Base-by-base conservation (phyloP, 1,284 basidiomycete species). In the Cerioporus squamosus region DNA sequence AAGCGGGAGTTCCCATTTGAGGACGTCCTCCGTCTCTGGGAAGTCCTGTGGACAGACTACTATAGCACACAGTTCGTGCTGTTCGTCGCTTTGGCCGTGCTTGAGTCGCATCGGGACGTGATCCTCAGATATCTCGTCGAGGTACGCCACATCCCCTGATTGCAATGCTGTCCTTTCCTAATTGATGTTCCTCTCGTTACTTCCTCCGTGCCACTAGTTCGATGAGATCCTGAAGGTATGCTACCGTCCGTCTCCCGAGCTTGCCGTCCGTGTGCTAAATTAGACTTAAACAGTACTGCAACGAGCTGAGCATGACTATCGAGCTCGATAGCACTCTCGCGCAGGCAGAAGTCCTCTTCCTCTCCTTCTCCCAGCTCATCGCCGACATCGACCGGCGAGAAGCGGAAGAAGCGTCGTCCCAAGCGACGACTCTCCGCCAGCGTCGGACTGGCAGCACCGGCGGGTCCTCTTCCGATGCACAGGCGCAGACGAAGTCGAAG, bases 1-100 rank as follows among this genome's bases (percentile, higher is more conserved):
- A 98, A 98, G 76, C 90, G 97, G 60, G 97, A 99, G 74, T 98
- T 99, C 73, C 77, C 87, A 2, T 96, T 98, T 74, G 84, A 91
- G 36, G 91, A 97, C 52, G 91, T 98, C 24, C 78, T 96, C 33
- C 82, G 85, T 20, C 77, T 99, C 8, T 99, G 97, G 97, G 97
- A 99, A 74, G 90, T 94, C 10, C 77, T 97, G n/a, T 97, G 94
- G 92, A 95, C 95, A 6, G 88, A 96, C 68, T 91, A 93, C 70
- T 95, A 95, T 75, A 93, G 90, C 71, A 85, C 83, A 33, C 79
- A 89, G 33, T 98, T 98, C 69, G 87, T 95, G n/a, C 83, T 99
- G 3, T 99, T 99, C 68, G 83, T 98, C 20, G 96, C 96, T 0
- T 82, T 99, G 22, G 95, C 95, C 0, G 85, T 99, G 33, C 81